Conservation (phyloP, 768 basidiomycete genomes). For the Lepiota venenata region DNA sequence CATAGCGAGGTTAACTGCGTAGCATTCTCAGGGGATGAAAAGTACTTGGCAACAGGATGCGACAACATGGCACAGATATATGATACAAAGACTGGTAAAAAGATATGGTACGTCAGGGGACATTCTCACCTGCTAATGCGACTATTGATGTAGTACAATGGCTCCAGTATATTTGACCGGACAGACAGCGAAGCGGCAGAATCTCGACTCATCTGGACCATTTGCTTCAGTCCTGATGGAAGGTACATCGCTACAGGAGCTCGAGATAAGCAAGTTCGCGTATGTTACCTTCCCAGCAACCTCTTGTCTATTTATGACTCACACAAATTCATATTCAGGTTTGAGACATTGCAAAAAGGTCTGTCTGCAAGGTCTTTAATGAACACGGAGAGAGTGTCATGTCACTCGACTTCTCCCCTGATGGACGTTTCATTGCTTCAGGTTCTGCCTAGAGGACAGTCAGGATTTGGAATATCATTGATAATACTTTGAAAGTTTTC, state of each 20-base stretch:
- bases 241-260: constrained; percentile 90
- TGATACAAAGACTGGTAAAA: constrained; percentile 83
- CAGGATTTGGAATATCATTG: constrained; percentile 36
- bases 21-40: constrained; percentile 90
- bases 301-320: constrained; percentile 3
- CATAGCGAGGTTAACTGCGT: constrained; percentile 77
- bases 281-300: constrained; percentile 28
- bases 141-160: not conserved
- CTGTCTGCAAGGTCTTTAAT: constrained; percentile 71
- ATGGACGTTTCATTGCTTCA: constrained; percentile 79
- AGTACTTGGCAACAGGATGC: constrained; percentile 90
- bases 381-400: constrained; percentile 92
- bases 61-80: constrained; percentile 95
- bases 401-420: constrained; percentile 58
- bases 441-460: constrained; percentile 72
- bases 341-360: constrained; percentile 83
- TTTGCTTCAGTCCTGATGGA: constrained; percentile 87
- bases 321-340: constrained; percentile 55
- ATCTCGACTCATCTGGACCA: constrained; percentile 90
- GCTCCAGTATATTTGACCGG: constrained; percentile 67
- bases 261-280: constrained; percentile 86
- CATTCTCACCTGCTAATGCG: not conserved
- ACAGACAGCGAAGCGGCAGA: constrained; percentile 72
- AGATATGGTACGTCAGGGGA: constrained; percentile 64
- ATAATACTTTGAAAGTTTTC: constrained; percentile 30